Base-by-base conservation (phyloP, 345 rosid genomes). In the Salix viminalis region DNA sequence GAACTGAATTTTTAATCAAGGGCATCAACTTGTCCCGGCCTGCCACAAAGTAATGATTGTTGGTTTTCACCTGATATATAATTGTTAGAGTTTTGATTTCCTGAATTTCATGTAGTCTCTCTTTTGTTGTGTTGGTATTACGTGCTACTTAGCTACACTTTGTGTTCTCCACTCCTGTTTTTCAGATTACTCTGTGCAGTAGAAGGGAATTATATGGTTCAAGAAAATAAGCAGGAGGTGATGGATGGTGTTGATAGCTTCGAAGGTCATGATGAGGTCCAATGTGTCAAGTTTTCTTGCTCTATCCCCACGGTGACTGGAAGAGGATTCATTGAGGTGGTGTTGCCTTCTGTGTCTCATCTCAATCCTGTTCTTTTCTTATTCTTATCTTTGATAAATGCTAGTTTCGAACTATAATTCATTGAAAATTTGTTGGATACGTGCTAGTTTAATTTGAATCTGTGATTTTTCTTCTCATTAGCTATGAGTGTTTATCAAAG, bases 301-400 rank as follows among this genome's bases (percentile, higher is more conserved):
- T 85, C 93, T 78, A 79, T 94, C 74, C 93, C 98, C 11, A 50
- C 79, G 6, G 79, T 79, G 42, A 80, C 77, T 56, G 97, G 99
- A 79, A 87, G 98, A 84, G 99, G 99, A 76, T 96, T 92, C 83
- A 89, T 96, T 65, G 99, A 96, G 99, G 99, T 95, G 65, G 77
- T 72, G 26, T 79, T 70, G 71, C 52, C 50, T 71, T 75, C 72
- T 68, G 3, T 50, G 56, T 81, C 67, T 88, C 24, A 26, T 37
- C 19, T 6, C 62, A 58, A 24, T 70, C 30, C 44, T 75, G 37
- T 75, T 78, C 34, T 65, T 48, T 6, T 65, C 3, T 67, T 41
- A 2, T 42, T 58, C 67, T 6, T 48, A n/a, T 66, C 15, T 24
- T 36, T 12, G 32, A 26, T 26, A 9, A 44, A 6, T 44, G 69